Evolutionary conservation across 371 early-diverging fungal genomes (phyloP).

Genomic region (Catenaria anguillulae): DNA sequence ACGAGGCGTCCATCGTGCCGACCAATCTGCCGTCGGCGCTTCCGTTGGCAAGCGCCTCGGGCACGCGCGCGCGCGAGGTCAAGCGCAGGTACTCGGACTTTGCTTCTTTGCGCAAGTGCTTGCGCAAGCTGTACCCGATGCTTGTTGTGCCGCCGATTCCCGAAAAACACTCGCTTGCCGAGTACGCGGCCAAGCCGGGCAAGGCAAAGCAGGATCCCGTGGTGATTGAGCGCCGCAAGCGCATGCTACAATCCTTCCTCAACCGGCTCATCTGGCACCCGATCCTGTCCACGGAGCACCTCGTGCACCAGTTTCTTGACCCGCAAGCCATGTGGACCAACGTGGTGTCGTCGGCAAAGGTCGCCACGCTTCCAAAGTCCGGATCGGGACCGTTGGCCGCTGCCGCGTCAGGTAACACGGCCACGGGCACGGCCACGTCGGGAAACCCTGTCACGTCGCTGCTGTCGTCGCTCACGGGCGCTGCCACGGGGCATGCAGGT

Average conservation of each 20-base stretch:
- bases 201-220: slow-evolving; percentile 71
- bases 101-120: slow-evolving; percentile 59
- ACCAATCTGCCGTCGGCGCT: background rate
- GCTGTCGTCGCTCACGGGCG: background rate
- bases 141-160: slow-evolving; percentile 86
- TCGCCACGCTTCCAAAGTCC: slow-evolving; percentile 41
- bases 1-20: too few species aligned
- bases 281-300: slow-evolving; percentile 60
- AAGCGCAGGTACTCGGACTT: slow-evolving; percentile 88
- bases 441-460: too few species aligned
- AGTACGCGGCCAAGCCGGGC: slow-evolving; percentile 64
- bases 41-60: background rate
- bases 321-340: slow-evolving; percentile 46
- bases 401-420: slow-evolving; percentile 14
- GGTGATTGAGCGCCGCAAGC: slow-evolving; percentile 72
- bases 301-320: slow-evolving; percentile 79
- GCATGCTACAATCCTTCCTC: slow-evolving; percentile 79
- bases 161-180: slow-evolving; percentile 78
- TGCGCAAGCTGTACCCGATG: slow-evolving; percentile 61
- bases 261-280: slow-evolving; percentile 69
- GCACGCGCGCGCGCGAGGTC: slow-evolving; percentile 22
- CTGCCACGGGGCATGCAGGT: too few species aligned
- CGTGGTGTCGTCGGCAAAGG: slow-evolving; percentile 43
- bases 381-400: slow-evolving; percentile 18
- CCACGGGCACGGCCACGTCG: slow-evolving; percentile 11